Evolutionary conservation across 2,329 filamentous ascomycete species (phyloP).

Genomic region (Fusarium begoniae): DNA sequence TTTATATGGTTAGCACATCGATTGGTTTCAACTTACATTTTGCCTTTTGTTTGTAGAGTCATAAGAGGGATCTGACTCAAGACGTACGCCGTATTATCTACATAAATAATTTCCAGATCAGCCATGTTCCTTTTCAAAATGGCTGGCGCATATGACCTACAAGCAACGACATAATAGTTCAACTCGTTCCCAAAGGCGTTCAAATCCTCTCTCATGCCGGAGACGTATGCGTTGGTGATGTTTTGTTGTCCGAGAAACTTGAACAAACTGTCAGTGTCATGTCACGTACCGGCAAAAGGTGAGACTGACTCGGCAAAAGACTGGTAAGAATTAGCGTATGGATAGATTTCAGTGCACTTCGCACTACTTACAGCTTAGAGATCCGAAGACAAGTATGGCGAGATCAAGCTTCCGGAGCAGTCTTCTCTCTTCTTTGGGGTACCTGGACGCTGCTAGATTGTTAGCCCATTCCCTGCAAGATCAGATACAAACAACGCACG

Average conservation of each 20-base stretch:
- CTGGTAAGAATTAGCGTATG: neutral
- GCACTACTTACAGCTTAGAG: neutral
- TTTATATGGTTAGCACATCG: rapidly evolving
- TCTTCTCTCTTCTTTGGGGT: neutral
- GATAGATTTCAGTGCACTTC: too few relatives aligned
- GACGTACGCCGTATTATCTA: neutral
- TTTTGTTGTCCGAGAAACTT: neutral
- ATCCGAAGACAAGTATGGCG: neutral
- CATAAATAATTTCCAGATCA: rapidly evolving
- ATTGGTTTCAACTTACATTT: rapidly evolving
- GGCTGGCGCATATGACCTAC: neutral
- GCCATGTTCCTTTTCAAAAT: rapidly evolving
- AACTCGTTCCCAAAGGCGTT: neutral
- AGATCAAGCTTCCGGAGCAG: constrained; percentile 3
- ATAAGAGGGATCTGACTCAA: neutral
- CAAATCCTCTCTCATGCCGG: neutral
- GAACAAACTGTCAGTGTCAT: rapidly evolving
- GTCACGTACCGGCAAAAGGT: rapidly evolving
- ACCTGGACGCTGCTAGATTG: neutral
- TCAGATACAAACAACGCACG: neutral
- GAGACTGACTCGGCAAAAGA: neutral
- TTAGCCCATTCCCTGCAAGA: neutral
- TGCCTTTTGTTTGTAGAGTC: constrained; percentile 5
- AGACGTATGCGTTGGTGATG: constrained; percentile 1
- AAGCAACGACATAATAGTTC: constrained; percentile 2